Percentiles rank a stretch among this genome's conserved stretches.
Evolutionary conservation across 2,329 filamentous ascomycete genomes (phyloP).

Genomic region (Pyrenophora seminiperda): DNA sequence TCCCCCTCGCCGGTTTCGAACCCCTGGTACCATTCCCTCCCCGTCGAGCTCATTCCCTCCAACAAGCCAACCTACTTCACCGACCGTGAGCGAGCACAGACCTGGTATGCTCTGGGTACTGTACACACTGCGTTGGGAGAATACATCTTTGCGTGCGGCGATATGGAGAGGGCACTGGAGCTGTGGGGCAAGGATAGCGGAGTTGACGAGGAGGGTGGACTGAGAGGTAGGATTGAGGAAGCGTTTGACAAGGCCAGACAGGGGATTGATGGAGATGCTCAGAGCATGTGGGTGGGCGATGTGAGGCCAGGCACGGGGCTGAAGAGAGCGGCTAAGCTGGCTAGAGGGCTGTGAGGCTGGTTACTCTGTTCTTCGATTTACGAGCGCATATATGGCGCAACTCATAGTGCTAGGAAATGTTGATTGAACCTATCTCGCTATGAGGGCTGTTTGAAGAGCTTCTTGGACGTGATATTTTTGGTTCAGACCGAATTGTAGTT

Average conservation of each 20-base stretch:
- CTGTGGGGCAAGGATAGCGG: constrained; percentile 18
- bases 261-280: constrained; percentile 35
- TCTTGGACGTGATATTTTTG: too few relatives aligned
- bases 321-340: constrained; percentile 29
- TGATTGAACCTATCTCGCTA: too few relatives aligned
- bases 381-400: too few relatives aligned
- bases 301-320: constrained; percentile 34
- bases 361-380: too few relatives aligned
- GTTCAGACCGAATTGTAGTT: too few relatives aligned
- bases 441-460: too few relatives aligned
- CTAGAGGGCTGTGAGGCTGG: not conserved
- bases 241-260: constrained; percentile 37
- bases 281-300: constrained; percentile 32
- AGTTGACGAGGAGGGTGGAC: constrained; percentile 6
- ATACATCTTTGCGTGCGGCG: constrained; percentile 41
- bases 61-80: constrained; percentile 39
- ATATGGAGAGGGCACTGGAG: constrained; percentile 38
- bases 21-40: constrained; percentile 39
- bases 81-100: constrained; percentile 32
- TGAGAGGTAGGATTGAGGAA: constrained; percentile 22
- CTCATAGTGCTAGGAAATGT: too few relatives aligned
- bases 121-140: constrained; percentile 39
- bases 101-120: constrained; percentile 38
- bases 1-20: constrained; percentile 34
- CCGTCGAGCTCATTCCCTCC: constrained; percentile 39